These are phyloP conservation scores for Naegleria gruberi DNA, from an alignment of 208 protist species.

Conservation along the genomic window DNA sequence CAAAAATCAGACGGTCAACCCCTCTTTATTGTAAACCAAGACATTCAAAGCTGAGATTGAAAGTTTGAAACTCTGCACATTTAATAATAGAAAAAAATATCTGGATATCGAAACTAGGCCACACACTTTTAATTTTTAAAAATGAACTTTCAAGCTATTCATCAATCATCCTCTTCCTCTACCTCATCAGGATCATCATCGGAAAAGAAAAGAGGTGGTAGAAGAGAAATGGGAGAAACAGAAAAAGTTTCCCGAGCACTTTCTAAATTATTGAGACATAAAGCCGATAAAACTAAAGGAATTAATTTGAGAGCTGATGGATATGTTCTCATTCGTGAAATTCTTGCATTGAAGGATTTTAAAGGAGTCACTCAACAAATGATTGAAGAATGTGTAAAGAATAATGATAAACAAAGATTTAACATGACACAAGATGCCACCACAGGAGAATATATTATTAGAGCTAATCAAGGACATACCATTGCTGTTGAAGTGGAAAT, in stretches of 20 bases:
- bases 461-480: conserved; percentile 69
- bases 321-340: neutral
- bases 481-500: conserved; percentile 56
- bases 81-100: too few species aligned
- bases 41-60: too few species aligned
- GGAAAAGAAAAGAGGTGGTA: too few species aligned
- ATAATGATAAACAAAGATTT: conserved; percentile 7
- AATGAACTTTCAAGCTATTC: too few species aligned
- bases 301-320: neutral
- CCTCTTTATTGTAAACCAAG: too few species aligned
- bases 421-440: neutral
- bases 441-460: conserved; percentile 47
- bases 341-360: neutral
- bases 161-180: too few species aligned
- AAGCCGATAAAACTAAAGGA: conserved; percentile 2
- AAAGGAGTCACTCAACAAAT: neutral
- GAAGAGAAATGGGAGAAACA: neutral
- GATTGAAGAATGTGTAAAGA: neutral
- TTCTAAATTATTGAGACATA: neutral
- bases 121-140: too few species aligned
- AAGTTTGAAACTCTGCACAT: too few species aligned
- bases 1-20: too few species aligned
- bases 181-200: too few species aligned
- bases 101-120: too few species aligned
- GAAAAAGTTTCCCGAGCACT: neutral